These are phyloP conservation scores for Rubus idaeus DNA, from an alignment of 306 rosid species.

Conservation along the genomic window DNA sequence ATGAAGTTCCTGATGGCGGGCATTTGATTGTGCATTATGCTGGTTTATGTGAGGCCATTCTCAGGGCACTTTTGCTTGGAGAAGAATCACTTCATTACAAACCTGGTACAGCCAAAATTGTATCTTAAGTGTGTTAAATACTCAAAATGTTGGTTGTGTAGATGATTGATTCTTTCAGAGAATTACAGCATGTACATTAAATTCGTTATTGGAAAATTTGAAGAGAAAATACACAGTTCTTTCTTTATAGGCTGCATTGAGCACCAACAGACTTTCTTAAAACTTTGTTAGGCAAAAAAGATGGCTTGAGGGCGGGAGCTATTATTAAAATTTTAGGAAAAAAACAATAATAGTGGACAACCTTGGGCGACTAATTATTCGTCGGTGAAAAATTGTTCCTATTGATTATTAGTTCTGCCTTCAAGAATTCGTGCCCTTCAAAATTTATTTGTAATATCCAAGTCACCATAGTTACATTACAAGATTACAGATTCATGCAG, in stretches of 20 bases:
- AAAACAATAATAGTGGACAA: too few species aligned
- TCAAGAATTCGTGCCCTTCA: too few species aligned
- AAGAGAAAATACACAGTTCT: constrained; percentile 9
- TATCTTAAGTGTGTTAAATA: constrained; percentile 23
- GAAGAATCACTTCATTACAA: constrained; percentile 56
- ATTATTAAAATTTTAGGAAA: too few species aligned
- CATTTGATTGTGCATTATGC: constrained; percentile 81
- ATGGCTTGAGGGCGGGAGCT: too few species aligned
- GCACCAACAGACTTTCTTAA: background rate
- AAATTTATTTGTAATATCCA: too few species aligned
- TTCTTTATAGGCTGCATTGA: constrained; percentile 12
- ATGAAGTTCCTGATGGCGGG: constrained; percentile 92
- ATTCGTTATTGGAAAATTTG: constrained; percentile 35
- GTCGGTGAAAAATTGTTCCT: too few species aligned
- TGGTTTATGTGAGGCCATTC: constrained; percentile 77
- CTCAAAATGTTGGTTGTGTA: constrained; percentile 20
- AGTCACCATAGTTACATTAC: too few species aligned
- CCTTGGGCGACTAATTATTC: too few species aligned
- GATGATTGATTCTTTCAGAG: constrained; percentile 26
- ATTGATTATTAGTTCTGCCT: too few species aligned
- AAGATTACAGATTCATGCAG: too few species aligned
- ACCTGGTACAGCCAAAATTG: constrained; percentile 37
- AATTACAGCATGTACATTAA: constrained; percentile 37
- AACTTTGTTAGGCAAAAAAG: background rate
- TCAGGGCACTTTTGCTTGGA: constrained; percentile 83